A percentile compares a stretch with the other conserved stretches of the same genome.
Evolutionary conservation across 306 rosid species (phyloP).

Genomic region (Casuarina equisetifolia): DNA sequence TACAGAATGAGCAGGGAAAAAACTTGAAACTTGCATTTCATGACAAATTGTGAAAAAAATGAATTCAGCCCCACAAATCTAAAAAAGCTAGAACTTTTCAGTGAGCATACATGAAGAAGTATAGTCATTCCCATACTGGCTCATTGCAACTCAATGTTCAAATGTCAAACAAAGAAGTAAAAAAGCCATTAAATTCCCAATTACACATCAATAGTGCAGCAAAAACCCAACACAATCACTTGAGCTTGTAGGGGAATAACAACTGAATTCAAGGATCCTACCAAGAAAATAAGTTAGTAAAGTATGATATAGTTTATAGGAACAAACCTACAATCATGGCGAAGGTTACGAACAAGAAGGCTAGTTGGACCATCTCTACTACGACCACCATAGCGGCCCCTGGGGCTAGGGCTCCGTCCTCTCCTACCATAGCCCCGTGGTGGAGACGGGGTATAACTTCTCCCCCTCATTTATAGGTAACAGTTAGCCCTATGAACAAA

Average conservation of each 20-base stretch:
- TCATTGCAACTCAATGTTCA: neutral
- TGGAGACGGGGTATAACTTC: conserved; percentile 93
- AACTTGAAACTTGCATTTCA: neutral
- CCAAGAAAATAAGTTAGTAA: neutral
- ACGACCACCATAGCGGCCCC: conserved; percentile 79
- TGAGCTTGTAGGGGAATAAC: neutral
- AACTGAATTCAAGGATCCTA: neutral
- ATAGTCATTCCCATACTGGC: neutral
- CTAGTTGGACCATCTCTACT: conserved; percentile 89
- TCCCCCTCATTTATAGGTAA: conserved; percentile 65
- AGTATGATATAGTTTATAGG: neutral
- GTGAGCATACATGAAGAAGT: too few relatives aligned
- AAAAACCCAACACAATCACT: neutral
- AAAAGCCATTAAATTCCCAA: neutral
- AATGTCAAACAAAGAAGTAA: neutral
- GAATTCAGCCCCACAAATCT: neutral
- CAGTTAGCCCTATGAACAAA: neutral
- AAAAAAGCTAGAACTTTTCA: too few relatives aligned
- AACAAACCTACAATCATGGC: conserved; percentile 88
- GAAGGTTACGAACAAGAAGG: conserved; percentile 97
- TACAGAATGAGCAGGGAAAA: neutral
- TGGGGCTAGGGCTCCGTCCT: conserved; percentile 91
- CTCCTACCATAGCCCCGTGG: conserved; percentile 82
- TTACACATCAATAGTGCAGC: neutral
- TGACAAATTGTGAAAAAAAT: neutral